Conservation (phyloP, 805 yeast species). For the Wickerhamiella allomyrinae region DNA sequence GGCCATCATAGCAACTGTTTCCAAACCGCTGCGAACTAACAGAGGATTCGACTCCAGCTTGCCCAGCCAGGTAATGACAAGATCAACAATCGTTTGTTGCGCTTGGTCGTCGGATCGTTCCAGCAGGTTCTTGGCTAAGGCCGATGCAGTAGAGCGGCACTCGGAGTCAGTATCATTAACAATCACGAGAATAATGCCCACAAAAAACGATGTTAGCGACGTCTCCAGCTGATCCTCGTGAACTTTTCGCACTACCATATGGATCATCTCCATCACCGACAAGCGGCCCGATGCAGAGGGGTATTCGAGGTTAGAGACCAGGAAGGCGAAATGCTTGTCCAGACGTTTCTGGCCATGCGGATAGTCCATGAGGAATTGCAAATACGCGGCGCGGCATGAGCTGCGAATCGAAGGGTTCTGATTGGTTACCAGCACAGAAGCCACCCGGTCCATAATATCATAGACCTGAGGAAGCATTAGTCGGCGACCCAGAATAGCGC, state of each 20-base stretch:
- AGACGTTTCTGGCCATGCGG: slow-evolving; percentile 83
- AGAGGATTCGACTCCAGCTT: slow-evolving; percentile 7
- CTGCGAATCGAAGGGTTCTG: slow-evolving; percentile 72
- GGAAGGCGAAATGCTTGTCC: slow-evolving; percentile 66
- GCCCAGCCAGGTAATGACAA: slow-evolving; percentile 12
- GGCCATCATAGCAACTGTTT: slow-evolving; percentile 11
- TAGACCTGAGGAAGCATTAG: slow-evolving; percentile 76
- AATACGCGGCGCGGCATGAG: slow-evolving; percentile 68
- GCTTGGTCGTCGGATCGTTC: slow-evolving; percentile 9
- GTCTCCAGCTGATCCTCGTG: slow-evolving; percentile 30
- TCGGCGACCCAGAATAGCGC: slow-evolving; percentile 60
- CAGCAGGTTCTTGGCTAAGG: slow-evolving; percentile 34
- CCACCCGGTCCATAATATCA: slow-evolving; percentile 68
- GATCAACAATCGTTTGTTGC: slow-evolving; percentile 7
- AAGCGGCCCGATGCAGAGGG: slow-evolving; percentile 78
- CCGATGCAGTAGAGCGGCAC: slow-evolving; percentile 73
- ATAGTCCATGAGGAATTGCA: slow-evolving; percentile 79
- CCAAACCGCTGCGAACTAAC: slow-evolving; percentile 16
- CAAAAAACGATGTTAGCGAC: slow-evolving; percentile 57
- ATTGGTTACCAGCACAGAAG: slow-evolving; percentile 78
- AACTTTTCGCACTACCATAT: slow-evolving; percentile 52
- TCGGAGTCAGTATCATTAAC: slow-evolving; percentile 63
- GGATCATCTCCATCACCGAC: slow-evolving; percentile 79
- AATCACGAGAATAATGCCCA: slow-evolving; percentile 62
- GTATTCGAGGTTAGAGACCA: slow-evolving; percentile 69